phyloP scores from a whole-genome alignment of 768 basidiomycete species.

The Mycena alexandri region DNA sequence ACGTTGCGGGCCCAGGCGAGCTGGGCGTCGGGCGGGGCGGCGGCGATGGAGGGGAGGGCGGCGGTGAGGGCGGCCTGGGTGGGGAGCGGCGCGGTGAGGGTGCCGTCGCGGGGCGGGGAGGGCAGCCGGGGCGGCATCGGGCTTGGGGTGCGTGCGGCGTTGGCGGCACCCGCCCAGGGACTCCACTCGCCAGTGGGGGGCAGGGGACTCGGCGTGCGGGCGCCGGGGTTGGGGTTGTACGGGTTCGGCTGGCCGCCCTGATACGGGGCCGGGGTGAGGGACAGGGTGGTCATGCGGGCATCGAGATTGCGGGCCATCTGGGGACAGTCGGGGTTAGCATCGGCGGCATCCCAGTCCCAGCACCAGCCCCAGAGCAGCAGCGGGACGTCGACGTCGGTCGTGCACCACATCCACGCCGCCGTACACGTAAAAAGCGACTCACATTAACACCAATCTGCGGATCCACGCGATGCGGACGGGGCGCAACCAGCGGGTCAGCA shows the following conservation, averaged over 20 bases:
- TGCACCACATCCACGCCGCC: constrained; percentile 33
- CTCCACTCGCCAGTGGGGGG: constrained; percentile 29
- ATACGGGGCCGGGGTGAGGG: neutral
- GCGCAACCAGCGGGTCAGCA: constrained; percentile 70
- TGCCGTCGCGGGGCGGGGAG: constrained; percentile 50
- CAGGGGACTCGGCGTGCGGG: constrained; percentile 35
- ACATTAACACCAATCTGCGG: constrained; percentile 74
- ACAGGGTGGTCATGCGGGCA: constrained; percentile 24
- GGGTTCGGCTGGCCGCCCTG: constrained; percentile 19
- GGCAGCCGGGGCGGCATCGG: constrained; percentile 41
- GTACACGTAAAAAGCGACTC: neutral
- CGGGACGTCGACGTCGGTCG: constrained; percentile 27
- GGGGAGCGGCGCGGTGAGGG: constrained; percentile 78
- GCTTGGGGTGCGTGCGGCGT: constrained; percentile 43
- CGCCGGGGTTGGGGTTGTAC: constrained; percentile 25
- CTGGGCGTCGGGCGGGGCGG: constrained; percentile 70
- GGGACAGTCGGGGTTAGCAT: neutral
- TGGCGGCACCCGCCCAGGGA: constrained; percentile 38
- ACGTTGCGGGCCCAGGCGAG: constrained; percentile 89
- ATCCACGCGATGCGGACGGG: constrained; percentile 73
- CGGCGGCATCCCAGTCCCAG: constrained; percentile 30
- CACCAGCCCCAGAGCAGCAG: constrained; percentile 40
- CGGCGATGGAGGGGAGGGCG: constrained; percentile 64
- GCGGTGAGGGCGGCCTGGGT: constrained; percentile 69
- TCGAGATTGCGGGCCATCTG: constrained; percentile 78